phyloP scores from a whole-genome alignment of 495 filamentous ascomycete genomes.

The Clavariopsis aquatica region DNA sequence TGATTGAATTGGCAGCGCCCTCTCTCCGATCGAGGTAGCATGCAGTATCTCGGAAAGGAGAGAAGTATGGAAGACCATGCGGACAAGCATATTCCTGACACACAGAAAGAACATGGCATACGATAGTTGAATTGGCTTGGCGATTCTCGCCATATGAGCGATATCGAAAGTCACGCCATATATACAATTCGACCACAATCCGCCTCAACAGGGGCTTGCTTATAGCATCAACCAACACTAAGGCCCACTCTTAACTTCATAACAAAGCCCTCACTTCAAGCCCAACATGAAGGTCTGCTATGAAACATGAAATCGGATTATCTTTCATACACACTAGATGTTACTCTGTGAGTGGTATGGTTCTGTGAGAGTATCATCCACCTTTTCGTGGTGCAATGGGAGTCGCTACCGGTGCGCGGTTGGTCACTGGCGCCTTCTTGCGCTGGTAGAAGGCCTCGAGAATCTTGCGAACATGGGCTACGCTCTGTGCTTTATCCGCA shows the following conservation, averaged over 20 bases:
- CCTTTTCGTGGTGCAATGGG: slow-evolving; percentile 42
- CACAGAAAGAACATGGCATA: background rate
- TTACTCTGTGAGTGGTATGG: background rate
- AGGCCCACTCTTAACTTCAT: background rate
- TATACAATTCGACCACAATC: background rate
- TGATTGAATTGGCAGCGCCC: too few species aligned
- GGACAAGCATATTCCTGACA: background rate
- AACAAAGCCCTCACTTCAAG: slow-evolving; percentile 9
- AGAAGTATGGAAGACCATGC: background rate
- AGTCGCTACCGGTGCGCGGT: slow-evolving; percentile 36
- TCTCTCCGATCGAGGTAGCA: too few species aligned
- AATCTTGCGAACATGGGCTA: slow-evolving; percentile 64
- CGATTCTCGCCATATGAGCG: background rate
- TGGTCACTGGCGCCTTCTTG: slow-evolving; percentile 37
- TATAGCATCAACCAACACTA: background rate
- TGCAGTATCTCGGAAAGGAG: background rate
- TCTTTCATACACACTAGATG: background rate
- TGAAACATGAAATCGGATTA: background rate
- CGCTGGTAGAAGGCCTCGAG: slow-evolving; percentile 48
- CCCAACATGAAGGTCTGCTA: background rate
- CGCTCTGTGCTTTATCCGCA: slow-evolving; percentile 53
- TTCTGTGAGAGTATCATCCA: slow-evolving; percentile 32
- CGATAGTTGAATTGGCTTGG: background rate
- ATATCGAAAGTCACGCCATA: background rate
- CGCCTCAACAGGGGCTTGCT: background rate